These are phyloP conservation scores for Coemansia sp. DNA, from an alignment of 192 early-diverging fungal species.

Conservation along the genomic window DNA sequence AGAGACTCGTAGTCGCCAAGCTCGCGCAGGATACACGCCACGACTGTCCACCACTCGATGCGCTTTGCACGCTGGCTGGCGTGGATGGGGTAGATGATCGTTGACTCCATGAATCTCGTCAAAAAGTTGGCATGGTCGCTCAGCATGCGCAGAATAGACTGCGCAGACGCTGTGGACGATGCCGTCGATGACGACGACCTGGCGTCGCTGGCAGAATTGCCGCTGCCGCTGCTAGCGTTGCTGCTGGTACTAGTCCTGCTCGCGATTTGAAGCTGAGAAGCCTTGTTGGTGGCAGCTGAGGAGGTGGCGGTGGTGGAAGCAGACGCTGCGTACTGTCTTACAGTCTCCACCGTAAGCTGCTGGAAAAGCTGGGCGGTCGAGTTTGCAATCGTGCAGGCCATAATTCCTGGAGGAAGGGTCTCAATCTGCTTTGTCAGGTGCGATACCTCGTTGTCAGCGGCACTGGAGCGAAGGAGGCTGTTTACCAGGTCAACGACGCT, in stretches of 20 bases:
- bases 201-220: not conserved
- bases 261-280: not conserved
- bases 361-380: constrained; percentile 46
- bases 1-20: constrained; percentile 55
- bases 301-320: not conserved
- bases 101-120: constrained; percentile 40
- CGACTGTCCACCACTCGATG: constrained; percentile 50
- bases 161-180: constrained; percentile 1
- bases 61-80: constrained; percentile 36
- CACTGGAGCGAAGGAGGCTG: constrained; percentile 39
- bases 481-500: constrained; percentile 36
- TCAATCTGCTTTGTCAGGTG: constrained; percentile 29
- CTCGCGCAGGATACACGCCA: constrained; percentile 41
- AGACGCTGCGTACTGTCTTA: constrained; percentile 25
- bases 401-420: constrained; percentile 44
- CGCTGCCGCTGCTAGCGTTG: constrained; percentile 6
- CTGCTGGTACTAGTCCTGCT: not conserved
- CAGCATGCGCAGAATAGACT: constrained; percentile 30
- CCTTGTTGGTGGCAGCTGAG: not conserved
- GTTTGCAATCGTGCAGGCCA: constrained; percentile 47
- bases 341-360: constrained; percentile 27
- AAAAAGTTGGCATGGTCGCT: constrained; percentile 54
- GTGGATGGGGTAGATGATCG: constrained; percentile 36
- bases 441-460: constrained; percentile 27
- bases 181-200: constrained; percentile 1